Evolutionary conservation across 1,284 basidiomycete genomes (phyloP).

Genomic region (Sporisorium reilianum): DNA sequence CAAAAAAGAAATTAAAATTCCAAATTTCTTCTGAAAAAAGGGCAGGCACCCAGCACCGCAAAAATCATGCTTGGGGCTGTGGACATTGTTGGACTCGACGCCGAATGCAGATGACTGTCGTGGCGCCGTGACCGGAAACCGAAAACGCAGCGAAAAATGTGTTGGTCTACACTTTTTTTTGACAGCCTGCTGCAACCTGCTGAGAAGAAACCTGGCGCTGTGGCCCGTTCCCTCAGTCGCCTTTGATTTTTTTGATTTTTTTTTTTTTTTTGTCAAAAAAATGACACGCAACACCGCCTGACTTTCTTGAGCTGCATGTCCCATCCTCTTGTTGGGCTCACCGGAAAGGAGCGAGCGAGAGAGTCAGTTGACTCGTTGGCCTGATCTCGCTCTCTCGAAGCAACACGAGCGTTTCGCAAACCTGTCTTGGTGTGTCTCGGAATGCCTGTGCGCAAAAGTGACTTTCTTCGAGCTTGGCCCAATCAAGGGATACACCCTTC

Average conservation of each 20-base stretch:
- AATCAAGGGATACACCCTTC: not conserved
- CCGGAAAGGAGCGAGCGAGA: not conserved
- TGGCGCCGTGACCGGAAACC: constrained; percentile 1
- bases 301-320: constrained; percentile 11
- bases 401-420: constrained; percentile 3
- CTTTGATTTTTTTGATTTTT: not conserved
- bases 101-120: not conserved
- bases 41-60: not conserved
- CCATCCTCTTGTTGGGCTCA: constrained; percentile 14
- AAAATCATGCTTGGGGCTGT: constrained; percentile 9
- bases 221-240: not conserved
- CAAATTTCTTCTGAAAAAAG: not conserved
- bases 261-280: not conserved
- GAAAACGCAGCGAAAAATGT: constrained; percentile 16
- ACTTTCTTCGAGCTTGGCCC: not conserved
- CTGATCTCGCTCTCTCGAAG: not conserved
- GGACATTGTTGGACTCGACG: constrained; percentile 5
- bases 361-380: not conserved
- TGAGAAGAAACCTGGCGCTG: not conserved
- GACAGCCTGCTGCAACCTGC: constrained; percentile 1
- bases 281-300: not conserved
- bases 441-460: constrained; percentile 14
- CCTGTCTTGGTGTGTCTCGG: not conserved
- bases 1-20: not conserved
- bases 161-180: constrained; percentile 15